Base-by-base conservation (phyloP, 805 yeast species). In the Schwanniomyces polymorphus region DNA sequence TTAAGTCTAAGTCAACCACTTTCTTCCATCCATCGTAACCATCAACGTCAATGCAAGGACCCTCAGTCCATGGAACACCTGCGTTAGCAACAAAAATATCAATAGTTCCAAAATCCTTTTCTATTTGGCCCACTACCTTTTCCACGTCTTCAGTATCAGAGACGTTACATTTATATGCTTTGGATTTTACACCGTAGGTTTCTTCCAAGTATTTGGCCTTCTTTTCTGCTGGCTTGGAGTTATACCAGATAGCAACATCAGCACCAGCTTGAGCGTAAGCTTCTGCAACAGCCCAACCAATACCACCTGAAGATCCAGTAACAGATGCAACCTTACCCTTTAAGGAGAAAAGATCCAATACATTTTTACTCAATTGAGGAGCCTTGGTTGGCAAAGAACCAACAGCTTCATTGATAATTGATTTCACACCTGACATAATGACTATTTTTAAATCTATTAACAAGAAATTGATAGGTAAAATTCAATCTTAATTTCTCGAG, bases 71-170 rank as follows among this genome's bases (percentile, higher is more conserved):
- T 12, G 90, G 84, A 41, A 88, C 82, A 37, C 97, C 97, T 11
- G 97, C 97, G 64, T 90, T 90, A 57, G 95, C 95, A 41, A 90
- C 94, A 59, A 88, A 85, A 25, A 88, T 72, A 65, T 90, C 96
- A 54, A 90, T 81, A 51, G 81, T 80, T 46, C 92, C 94, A 63
- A 90, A 89, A 60, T 88, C 95, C 49, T 67, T 53, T 52, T 74
- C 79, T 51, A 83, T 81, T 63, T 74, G 75, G 33, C 59, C 63
- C 43, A 85, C 70, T 12, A 80, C 74, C 16, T 53, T 55, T 50
- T 76, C 77, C 41, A 85, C 88, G 9, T 63, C 72, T 16, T 70
- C 75, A 42, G 73, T 52, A 52, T 79, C 77, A 45, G 79, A 68
- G 45, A 85, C 75, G 43, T 78, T 74, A 59, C 85, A 82, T 68